Evolutionary conservation across 257 asterid genomes (phyloP).

Genomic region (Solanum lycopersicoides): DNA sequence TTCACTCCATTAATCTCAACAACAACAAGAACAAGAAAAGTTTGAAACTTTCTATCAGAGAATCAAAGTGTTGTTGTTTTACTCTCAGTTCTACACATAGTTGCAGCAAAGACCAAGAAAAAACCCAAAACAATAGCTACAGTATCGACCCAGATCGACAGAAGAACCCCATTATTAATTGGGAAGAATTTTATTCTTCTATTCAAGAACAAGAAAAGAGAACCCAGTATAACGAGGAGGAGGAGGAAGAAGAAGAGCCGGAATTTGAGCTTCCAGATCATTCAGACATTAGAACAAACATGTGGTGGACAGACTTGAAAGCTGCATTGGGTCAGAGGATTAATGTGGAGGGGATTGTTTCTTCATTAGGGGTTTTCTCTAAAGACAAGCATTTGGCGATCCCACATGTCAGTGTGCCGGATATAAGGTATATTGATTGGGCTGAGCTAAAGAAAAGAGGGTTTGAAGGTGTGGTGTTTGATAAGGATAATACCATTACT

Average conservation of each 20-base stretch:
- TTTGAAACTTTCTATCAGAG: constrained; percentile 6
- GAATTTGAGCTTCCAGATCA: constrained; percentile 8
- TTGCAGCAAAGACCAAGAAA: constrained; percentile 60
- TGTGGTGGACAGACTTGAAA: constrained; percentile 73
- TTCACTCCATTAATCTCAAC: constrained; percentile 20
- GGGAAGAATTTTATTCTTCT: constrained; percentile 28
- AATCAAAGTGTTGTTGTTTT: constrained; percentile 12
- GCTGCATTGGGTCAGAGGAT: constrained; percentile 91
- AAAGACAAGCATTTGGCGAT: constrained; percentile 59
- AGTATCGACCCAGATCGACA: constrained; percentile 11
- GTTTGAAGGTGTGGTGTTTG: constrained; percentile 90
- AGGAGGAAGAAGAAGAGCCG: neutral
- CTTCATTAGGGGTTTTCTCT: constrained; percentile 50
- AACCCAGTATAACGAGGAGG: constrained; percentile 12
- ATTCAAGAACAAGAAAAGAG: constrained; percentile 18
- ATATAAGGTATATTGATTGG: constrained; percentile 80
- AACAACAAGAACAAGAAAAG: neutral
- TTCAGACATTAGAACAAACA: constrained; percentile 39
- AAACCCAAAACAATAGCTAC: constrained; percentile 6
- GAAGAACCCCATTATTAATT: neutral
- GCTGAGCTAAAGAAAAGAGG: constrained; percentile 66
- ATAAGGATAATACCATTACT: constrained; percentile 88
- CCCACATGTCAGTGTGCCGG: constrained; percentile 71
- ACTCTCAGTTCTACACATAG: constrained; percentile 36
- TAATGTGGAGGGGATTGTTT: constrained; percentile 69